Percentiles rank a stretch among this genome's conserved stretches.
These are phyloP conservation scores for Mycena vitilis DNA, from an alignment of 768 basidiomycete genomes.

Conservation along the genomic window DNA sequence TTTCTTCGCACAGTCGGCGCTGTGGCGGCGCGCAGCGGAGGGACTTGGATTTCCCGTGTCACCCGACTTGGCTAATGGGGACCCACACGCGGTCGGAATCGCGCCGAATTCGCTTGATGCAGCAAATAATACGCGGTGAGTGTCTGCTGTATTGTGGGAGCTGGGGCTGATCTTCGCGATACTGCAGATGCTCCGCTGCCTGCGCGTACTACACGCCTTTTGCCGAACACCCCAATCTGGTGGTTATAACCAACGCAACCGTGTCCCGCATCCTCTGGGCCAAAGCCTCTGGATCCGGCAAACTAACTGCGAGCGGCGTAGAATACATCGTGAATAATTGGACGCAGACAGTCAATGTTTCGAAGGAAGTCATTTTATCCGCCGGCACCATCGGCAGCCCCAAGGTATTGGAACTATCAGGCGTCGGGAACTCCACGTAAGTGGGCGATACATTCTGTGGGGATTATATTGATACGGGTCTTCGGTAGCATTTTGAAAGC, in stretches of 20 bases:
- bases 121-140: conserved; percentile 45
- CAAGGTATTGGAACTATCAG: conserved; percentile 46
- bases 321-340: conserved; percentile 52
- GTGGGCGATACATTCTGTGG: background rate
- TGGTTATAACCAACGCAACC: conserved; percentile 65
- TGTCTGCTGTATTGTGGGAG: background rate
- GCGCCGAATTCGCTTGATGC: conserved; percentile 46
- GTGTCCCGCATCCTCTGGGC: conserved; percentile 63
- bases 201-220: conserved; percentile 49
- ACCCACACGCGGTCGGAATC: conserved; percentile 45
- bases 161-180: background rate
- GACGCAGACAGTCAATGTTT: conserved; percentile 54
- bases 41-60: conserved; percentile 40
- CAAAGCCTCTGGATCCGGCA: conserved; percentile 37
- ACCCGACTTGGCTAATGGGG: conserved; percentile 43
- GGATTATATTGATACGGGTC: background rate
- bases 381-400: conserved; percentile 60
- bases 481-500: conserved; percentile 50
- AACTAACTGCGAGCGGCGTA: conserved; percentile 58
- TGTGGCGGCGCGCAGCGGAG: conserved; percentile 43
- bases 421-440: conserved; percentile 48
- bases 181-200: conserved; percentile 42
- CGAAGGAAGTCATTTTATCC: conserved; percentile 62
- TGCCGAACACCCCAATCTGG: conserved; percentile 56
- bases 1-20: conserved; percentile 43